These are phyloP conservation scores for Hypholoma sublateritium DNA, from an alignment of 768 basidiomycete genomes.

Conservation along the genomic window DNA sequence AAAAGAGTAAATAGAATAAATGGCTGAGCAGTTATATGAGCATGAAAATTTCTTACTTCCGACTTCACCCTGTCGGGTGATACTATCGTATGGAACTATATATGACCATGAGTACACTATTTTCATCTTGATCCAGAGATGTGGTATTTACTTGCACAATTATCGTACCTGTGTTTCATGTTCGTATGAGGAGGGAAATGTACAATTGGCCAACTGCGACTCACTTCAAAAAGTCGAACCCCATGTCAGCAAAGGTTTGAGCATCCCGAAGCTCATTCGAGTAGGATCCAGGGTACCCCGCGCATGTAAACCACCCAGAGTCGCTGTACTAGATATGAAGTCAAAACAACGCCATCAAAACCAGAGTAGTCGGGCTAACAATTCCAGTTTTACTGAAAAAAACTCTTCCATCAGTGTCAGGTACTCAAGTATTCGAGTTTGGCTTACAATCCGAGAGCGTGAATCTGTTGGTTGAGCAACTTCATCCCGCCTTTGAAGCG, in stretches of 20 bases:
- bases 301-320: constrained; percentile 70
- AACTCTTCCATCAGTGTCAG: neutral
- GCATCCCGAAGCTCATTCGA: constrained; percentile 58
- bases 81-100: constrained; percentile 56
- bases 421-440: neutral
- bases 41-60: constrained; percentile 39
- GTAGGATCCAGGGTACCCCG: constrained; percentile 64
- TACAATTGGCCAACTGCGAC: constrained; percentile 12
- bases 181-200: neutral
- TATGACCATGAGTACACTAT: neutral
- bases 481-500: constrained; percentile 60
- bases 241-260: constrained; percentile 60
- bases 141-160: constrained; percentile 13
- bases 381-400: constrained; percentile 39
- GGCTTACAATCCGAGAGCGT: constrained; percentile 54
- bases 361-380: constrained; percentile 22
- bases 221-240: constrained; percentile 67
- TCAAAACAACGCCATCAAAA: neutral
- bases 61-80: constrained; percentile 54
- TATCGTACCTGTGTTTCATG: constrained; percentile 13
- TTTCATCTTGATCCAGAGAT: neutral
- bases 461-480: constrained; percentile 53
- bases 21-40: neutral
- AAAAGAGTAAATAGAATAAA: neutral
- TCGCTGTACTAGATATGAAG: constrained; percentile 47